Evolutionary conservation across 2,329 filamentous ascomycete genomes (phyloP).

Genomic region (Verticillium isaacii): DNA sequence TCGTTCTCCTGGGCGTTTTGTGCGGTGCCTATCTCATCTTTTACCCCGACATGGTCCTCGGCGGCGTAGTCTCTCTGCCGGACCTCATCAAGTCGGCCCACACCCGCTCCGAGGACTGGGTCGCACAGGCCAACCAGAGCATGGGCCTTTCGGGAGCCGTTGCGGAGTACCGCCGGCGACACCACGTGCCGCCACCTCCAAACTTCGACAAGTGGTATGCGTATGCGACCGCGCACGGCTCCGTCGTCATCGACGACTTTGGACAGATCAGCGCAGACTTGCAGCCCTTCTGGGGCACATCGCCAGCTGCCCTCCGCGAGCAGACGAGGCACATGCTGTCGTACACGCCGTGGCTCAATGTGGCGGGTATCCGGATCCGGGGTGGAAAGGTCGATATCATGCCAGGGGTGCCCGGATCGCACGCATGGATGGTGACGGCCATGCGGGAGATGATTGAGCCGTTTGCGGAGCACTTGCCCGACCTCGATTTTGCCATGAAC

Average conservation of each 20-base stretch:
- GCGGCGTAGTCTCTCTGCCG: constrained; percentile 3
- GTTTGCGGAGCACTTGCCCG: constrained; percentile 69
- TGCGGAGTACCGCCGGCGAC: constrained; percentile 43
- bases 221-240: constrained; percentile 63
- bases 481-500: constrained; percentile 84
- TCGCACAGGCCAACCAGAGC: constrained; percentile 40
- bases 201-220: constrained; percentile 83
- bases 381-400: constrained; percentile 53
- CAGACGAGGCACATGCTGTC: constrained; percentile 37
- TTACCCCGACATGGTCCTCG: constrained; percentile 2
- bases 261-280: constrained; percentile 73
- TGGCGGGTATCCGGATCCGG: constrained; percentile 61
- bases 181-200: constrained; percentile 68
- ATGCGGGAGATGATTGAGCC: constrained; percentile 59
- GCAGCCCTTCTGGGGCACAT: constrained; percentile 71
- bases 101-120: constrained; percentile 43
- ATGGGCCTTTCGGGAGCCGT: constrained; percentile 40
- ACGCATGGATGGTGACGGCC: constrained; percentile 32
- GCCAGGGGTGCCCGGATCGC: constrained; percentile 23
- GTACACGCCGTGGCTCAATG: constrained; percentile 42
- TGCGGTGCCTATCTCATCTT: constrained; percentile 10
- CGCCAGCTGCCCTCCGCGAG: constrained; percentile 62
- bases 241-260: constrained; percentile 74
- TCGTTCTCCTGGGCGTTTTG: constrained; percentile 8
- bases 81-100: constrained; percentile 44